phyloP scores from a whole-genome alignment of 371 early-diverging fungal species.

The Vairimorpha ceranae region DNA sequence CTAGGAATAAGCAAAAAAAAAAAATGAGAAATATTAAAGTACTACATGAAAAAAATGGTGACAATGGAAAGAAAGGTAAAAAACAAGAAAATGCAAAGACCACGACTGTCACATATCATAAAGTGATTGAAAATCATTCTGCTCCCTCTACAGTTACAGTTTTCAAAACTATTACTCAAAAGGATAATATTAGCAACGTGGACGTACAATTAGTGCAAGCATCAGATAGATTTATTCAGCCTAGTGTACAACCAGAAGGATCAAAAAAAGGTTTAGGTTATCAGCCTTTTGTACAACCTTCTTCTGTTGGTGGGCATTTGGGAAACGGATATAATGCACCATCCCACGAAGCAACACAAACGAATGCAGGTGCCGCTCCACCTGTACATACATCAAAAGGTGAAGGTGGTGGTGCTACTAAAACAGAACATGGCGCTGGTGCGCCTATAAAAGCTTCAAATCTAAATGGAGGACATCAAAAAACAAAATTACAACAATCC shows the following conservation, averaged over 20 bases:
- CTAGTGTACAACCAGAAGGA: background rate
- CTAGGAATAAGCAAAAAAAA: background rate
- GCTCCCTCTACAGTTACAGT: background rate
- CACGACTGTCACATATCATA: background rate
- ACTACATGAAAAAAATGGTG: background rate
- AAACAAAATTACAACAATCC: background rate
- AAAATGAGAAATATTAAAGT: background rate
- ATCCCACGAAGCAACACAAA: too few species aligned
- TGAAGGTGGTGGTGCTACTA: background rate
- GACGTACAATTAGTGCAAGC: background rate
- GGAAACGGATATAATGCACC: too few species aligned
- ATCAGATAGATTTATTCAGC: background rate
- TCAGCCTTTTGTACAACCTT: background rate
- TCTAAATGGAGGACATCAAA: background rate
- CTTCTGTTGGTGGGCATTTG: background rate
- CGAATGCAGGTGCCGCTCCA: background rate
- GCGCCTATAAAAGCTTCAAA: background rate
- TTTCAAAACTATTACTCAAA: constrained; percentile 3
- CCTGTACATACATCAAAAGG: background rate
- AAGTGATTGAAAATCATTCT: background rate
- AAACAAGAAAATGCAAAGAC: background rate
- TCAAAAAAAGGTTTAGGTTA: background rate
- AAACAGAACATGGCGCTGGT: background rate
- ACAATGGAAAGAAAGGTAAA: too few species aligned
- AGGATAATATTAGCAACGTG: background rate